Evolutionary conservation across 352 stramenopile genomes (phyloP), one percentile per base, ranked within the genome.

Genomic region (Globisporangium okanoganense): DNA sequence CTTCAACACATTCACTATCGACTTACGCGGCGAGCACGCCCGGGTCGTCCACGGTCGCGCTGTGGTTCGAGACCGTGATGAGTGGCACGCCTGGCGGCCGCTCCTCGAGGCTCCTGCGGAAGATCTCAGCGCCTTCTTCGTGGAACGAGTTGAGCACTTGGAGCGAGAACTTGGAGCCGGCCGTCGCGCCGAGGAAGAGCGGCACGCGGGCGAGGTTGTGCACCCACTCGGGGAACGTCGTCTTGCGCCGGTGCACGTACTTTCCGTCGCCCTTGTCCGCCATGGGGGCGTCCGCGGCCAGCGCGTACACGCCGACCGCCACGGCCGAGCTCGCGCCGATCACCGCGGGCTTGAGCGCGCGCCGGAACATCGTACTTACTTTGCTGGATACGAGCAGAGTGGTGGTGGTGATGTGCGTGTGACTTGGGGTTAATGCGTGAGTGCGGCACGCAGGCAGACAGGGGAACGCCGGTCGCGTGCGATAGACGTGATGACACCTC

Each of bases 1-100:
- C 8, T 40, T 13, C 31, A 20, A 25, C 12, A 61, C 10, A 67
- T n/a, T n/a, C 12, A 40, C n/a, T n/a, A n/a, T n/a, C n/a, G 25
- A 29, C n/a, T 12, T 76, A 91, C 82, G 72, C 75, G 6, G 81
- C 81, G 49, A 94, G 70, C 2, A 92, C 62, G 22, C 66, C 82
- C 0, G 85, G 85, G 54, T 94, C 85, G 63, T 94, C 85, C 29
- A 94, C 81, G 5, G 83, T 94, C 10, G 85, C 81, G 53, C 82
- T 87, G 75, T 94, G 85, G 64, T 94, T 94, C 31, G 79, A 92
- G 44, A 94, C 83, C 31, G 85, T 94, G 64, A 94, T 90, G 58
- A 94, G 58, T 29, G 82, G 56, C 40, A 76, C 79, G 40, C 72
- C 67, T 5, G 71, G 57, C 35, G 79, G 81, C 8, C 82, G 69